phyloP scores from a whole-genome alignment of 73 alveolate species.

The Durusdinium trenchii region DNA sequence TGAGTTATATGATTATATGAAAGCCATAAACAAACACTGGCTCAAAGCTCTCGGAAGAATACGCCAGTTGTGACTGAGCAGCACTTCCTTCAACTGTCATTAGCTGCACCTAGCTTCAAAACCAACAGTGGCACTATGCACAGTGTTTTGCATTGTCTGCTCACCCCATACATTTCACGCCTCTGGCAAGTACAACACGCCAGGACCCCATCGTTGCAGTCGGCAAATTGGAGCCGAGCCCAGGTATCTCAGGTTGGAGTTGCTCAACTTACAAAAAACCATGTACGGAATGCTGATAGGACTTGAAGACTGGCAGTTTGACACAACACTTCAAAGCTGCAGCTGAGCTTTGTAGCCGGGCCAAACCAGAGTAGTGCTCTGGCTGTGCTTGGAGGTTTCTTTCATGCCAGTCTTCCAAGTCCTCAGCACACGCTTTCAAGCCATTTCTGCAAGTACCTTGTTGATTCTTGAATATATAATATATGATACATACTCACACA shows the following conservation, averaged over 20 bases:
- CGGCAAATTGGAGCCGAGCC: constrained; percentile 27
- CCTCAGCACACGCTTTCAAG: neutral
- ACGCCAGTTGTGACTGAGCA: no score
- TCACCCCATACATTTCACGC: neutral
- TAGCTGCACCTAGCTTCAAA: constrained; percentile 81
- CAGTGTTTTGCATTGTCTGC: no score
- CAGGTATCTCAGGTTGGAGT: neutral
- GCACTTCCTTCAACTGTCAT: constrained; percentile 32
- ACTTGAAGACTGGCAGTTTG: neutral
- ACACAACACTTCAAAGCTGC: no score
- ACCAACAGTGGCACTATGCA: no score
- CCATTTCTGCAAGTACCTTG: neutral
- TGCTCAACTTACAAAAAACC: neutral
- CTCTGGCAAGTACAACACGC: constrained; percentile 67
- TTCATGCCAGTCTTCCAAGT: constrained; percentile 30
- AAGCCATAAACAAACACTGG: no score
- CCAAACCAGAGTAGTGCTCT: constrained; percentile 43
- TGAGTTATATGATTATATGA: no score
- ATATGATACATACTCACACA: neutral
- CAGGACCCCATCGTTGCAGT: constrained; percentile 86
- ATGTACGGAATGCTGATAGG: neutral
- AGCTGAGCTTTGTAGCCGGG: neutral
- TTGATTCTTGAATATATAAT: neutral
- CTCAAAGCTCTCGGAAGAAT: no score
- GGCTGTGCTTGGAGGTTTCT: constrained; percentile 36